Evolutionary conservation across 2,329 filamentous ascomycete genomes (phyloP), one percentile per base, ranked within the genome.

Genomic region (Aaosphaeria pasadenensis): DNA sequence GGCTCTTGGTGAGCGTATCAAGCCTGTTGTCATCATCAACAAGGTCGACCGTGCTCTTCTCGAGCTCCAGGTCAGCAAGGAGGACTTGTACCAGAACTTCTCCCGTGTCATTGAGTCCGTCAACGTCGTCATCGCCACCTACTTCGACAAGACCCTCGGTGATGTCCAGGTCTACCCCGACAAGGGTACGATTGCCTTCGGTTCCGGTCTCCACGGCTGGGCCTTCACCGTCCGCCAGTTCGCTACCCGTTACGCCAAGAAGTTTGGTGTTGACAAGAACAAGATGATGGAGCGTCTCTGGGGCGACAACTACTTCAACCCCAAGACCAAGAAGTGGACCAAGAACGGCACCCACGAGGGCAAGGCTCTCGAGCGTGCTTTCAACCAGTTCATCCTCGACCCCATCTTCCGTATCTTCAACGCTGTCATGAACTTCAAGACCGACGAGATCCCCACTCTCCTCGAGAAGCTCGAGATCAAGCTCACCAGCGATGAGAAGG

Each of bases 271-370:
- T 68, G 92, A 99, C 86, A 91, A 91, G 78, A 88, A 86, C 82
- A 97, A 97, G 90, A 96, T 99, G 94, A 96, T 97, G 89, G 90
- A 96, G 83, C 91, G 94, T 87, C 90, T 99, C 65, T 99, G 94
- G 94, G 94, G 94, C 64, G 94, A 99, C 86, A 96, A 91, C 85
- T 99, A 84, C 86, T 99, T 99, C 89, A 97, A 99, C 85, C 89
- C 94, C 66, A 84, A 89, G 80, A 99, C 94, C 83, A 99, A 97
- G 90, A 99, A 99, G 87, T 99, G 94, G 94, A 92, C 91, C 77
- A 97, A 88, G 83, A 83, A 79, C 73, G 81, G 80, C 64, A 88
- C 83, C 59, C 79, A 89, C 72, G 91, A 96, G 70, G 92, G 91
- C 72, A 87, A 96, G 83, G 74, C 77, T 59, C 85, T 96, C 50